Evolutionary conservation across 2,329 filamentous ascomycete species (phyloP).

Genomic region (Penicillium sp.): DNA sequence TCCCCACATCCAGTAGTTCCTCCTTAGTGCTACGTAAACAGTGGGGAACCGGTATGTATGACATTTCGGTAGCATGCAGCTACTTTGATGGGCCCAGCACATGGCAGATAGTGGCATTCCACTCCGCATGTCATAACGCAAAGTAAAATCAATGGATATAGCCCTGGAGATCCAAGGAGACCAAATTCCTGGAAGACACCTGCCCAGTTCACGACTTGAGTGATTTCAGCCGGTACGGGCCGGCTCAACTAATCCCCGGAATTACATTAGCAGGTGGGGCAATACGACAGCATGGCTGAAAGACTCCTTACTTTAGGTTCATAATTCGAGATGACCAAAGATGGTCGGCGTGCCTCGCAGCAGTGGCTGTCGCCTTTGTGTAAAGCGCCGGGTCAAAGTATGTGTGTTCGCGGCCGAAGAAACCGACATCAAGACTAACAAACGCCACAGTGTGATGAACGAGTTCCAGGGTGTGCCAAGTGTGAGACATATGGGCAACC

Average conservation of each 20-base stretch:
- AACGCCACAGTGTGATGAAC: conserved; percentile 35
- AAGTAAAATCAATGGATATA: too few relatives aligned
- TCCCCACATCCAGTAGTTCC: background rate
- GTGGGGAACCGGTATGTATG: background rate
- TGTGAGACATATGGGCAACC: conserved; percentile 35
- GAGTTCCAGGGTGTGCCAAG: conserved; percentile 30
- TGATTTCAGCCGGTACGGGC: background rate
- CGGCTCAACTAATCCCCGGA: conserved; percentile 7
- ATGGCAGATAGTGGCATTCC: background rate
- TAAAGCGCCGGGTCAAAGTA: conserved; percentile 31
- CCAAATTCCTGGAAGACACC: too few relatives aligned
- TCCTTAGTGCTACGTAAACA: background rate
- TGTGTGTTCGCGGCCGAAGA: background rate
- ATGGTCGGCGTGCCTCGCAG: conserved; percentile 29
- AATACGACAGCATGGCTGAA: conserved; percentile 1
- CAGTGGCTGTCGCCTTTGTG: conserved; percentile 27
- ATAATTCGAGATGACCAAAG: conserved; percentile 5
- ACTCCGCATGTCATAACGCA: background rate
- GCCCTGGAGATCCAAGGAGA: too few relatives aligned
- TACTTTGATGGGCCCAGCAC: background rate
- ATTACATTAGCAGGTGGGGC: conserved; percentile 6
- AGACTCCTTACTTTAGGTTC: background rate
- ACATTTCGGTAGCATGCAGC: background rate
- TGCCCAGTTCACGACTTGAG: too few relatives aligned
- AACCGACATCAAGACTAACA: background rate